These are phyloP conservation scores for Athelia psychrophila DNA, from an alignment of 1,284 basidiomycete genomes.

Conservation along the genomic window DNA sequence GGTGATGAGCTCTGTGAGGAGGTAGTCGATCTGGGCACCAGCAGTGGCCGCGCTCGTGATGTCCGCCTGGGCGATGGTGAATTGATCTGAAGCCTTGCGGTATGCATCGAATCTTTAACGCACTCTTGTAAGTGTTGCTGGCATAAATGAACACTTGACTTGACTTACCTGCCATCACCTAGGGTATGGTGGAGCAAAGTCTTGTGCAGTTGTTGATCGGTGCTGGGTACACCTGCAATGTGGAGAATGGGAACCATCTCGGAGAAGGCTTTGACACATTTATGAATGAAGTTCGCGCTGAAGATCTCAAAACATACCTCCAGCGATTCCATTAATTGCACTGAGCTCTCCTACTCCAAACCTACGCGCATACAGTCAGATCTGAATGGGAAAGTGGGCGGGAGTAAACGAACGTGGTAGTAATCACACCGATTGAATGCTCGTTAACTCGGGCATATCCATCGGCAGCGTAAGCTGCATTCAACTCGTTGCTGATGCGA, in stretches of 20 bases:
- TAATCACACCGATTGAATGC: conserved; percentile 67
- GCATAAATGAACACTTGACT: background rate
- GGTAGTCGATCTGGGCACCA: conserved; percentile 75
- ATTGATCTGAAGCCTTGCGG: conserved; percentile 70
- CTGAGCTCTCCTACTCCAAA: conserved; percentile 91
- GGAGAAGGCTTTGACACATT: conserved; percentile 55
- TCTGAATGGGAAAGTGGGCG: conserved; percentile 3
- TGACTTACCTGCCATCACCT: conserved; percentile 68
- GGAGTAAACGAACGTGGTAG: conserved; percentile 58
- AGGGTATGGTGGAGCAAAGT: conserved; percentile 85
- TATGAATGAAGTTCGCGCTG: conserved; percentile 4
- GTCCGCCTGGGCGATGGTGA: conserved; percentile 70
- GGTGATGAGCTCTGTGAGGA: conserved; percentile 74
- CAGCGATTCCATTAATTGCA: conserved; percentile 80
- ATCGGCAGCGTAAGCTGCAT: conserved; percentile 90
- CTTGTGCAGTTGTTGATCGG: conserved; percentile 63
- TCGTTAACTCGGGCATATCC: conserved; percentile 89
- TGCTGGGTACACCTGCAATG: conserved; percentile 86
- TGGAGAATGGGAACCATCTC: conserved; percentile 94
- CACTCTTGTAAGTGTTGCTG: conserved; percentile 3
- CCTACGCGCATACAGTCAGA: conserved; percentile 37
- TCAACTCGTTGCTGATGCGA: conserved; percentile 72
- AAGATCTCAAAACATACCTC: conserved; percentile 37
- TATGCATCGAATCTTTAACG: conserved; percentile 73
- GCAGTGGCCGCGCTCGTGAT: conserved; percentile 55